Evolutionary conservation across 306 rosid genomes (phyloP), one percentile per base, ranked within the genome.

Genomic region (Clitoria ternatea): DNA sequence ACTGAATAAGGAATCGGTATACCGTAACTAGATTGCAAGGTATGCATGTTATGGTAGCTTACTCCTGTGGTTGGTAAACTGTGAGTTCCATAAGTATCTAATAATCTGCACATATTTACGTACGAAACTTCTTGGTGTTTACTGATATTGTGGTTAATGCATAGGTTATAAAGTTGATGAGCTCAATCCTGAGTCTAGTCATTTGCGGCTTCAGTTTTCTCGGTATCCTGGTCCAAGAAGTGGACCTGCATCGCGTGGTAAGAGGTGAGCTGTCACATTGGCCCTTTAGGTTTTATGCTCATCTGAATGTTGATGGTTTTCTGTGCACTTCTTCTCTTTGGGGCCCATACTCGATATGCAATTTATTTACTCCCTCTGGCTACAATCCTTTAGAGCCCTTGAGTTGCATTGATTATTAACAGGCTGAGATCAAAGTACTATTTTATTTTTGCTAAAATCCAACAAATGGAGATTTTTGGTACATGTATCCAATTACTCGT

Each of bases 181-280:
- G 80, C 82, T 79, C 30, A 77, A 69, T 62, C 83, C 88, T 0
- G 91, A 85, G 48, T 92, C 92, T 27, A 90, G 61, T 76, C 84
- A 83, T 66, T 68, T 92, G 85, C 79, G 91, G 83, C 89, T 92
- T 74, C 96, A 92, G 77, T 92, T 92, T 85, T 90, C 98, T 10
- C 83, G 96, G 65, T 84, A 39, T 81, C 96, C 98, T n/a, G 96
- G 98, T 44, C 96, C 96, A 6, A 86, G 98, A 75, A 49, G 83
- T 62, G 94, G 86, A 30, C 60, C 88, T 54, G 92, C 86, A 48
- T 12, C 79, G 14, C 89, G 92, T 37, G 85, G 92, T 24, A 90
- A 83, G 83, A 87, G 96, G 84, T 87, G 73, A 87, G 72, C 53
- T 32, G 67, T 55, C 49, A 14, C 69, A 40, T 33, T 64, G 78